A percentile compares a stretch with the other conserved stretches of the same genome.
Conservation (phyloP, 2,329 filamentous ascomycete species). For the Diaporthe australafricana region DNA sequence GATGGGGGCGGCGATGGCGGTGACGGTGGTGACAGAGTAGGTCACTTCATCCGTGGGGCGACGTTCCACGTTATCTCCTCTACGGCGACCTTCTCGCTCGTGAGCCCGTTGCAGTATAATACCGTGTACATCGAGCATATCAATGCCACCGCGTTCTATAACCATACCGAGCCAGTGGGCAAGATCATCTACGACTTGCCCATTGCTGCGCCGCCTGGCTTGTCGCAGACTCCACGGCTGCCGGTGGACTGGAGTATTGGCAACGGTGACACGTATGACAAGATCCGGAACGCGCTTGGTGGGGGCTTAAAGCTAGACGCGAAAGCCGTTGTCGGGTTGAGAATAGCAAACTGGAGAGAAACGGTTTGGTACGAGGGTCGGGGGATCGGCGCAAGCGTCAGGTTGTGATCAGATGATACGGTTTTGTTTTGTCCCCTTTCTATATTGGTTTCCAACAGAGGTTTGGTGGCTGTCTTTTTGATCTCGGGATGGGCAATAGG, state of each 20-base stretch:
- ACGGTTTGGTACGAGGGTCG: conserved; percentile 76
- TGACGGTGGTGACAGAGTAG: conserved; percentile 56
- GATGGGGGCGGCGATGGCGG: conserved; percentile 44
- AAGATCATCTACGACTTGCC: conserved; percentile 79
- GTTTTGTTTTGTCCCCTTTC: conserved; percentile 28
- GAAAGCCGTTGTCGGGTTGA: conserved; percentile 78
- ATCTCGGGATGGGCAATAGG: not conserved
- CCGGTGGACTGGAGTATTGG: conserved; percentile 85
- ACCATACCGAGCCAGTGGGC: conserved; percentile 81
- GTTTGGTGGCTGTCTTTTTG: not conserved
- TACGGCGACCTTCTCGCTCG: conserved; percentile 84
- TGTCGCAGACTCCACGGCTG: conserved; percentile 77
- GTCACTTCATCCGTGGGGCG: conserved; percentile 85
- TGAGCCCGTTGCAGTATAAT: conserved; percentile 80
- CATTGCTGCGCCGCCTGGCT: conserved; percentile 82
- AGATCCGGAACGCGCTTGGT: conserved; percentile 82
- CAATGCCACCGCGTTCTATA: conserved; percentile 88
- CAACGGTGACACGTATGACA: conserved; percentile 81
- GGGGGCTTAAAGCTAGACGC: conserved; percentile 84
- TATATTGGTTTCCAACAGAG: not conserved
- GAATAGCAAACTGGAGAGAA: conserved; percentile 81
- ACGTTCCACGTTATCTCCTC: conserved; percentile 90
- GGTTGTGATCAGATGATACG: conserved; percentile 51
- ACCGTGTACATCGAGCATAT: conserved; percentile 82
- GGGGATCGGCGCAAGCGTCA: conserved; percentile 76